These are phyloP conservation scores for Aciculosporium take DNA, from an alignment of 2,329 filamentous ascomycete genomes.

Conservation along the genomic window DNA sequence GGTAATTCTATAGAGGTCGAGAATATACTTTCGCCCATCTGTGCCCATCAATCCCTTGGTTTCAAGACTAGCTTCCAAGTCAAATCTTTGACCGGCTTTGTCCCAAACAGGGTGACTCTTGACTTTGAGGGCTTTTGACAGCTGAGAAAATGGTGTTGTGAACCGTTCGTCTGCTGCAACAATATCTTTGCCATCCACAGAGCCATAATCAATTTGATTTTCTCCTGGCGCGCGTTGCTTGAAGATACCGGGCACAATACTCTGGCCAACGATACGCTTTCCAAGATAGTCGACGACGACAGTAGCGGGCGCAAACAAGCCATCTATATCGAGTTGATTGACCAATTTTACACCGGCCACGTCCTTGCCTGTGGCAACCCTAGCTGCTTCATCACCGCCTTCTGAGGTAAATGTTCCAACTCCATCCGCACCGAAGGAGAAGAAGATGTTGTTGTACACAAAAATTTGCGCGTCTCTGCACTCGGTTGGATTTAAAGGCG, in stretches of 20 bases:
- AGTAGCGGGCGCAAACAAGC: slow-evolving; percentile 87
- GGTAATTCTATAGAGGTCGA: slow-evolving; percentile 89
- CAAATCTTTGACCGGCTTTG: slow-evolving; percentile 80
- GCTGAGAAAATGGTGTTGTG: slow-evolving; percentile 67
- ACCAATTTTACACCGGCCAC: slow-evolving; percentile 87
- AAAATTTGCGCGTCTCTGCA: slow-evolving; percentile 90
- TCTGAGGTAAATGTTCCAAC: slow-evolving; percentile 95
- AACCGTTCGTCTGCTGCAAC: slow-evolving; percentile 86
- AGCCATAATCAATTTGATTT: slow-evolving; percentile 97
- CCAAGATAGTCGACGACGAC: slow-evolving; percentile 95
- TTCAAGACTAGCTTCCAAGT: slow-evolving; percentile 89
- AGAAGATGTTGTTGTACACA: slow-evolving; percentile 99
- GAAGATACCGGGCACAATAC: slow-evolving; percentile 97
- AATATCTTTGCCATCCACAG: slow-evolving; percentile 91
- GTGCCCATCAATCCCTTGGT: slow-evolving; percentile 96
- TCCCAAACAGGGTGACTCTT: slow-evolving; percentile 98
- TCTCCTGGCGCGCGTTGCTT: slow-evolving; percentile 95
- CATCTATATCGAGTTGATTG: slow-evolving; percentile 92
- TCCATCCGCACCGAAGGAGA: slow-evolving; percentile 93
- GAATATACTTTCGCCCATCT: slow-evolving; percentile 91
- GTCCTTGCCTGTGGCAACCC: slow-evolving; percentile 93
- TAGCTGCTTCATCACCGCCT: slow-evolving; percentile 89
- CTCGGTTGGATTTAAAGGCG: slow-evolving; percentile 89
- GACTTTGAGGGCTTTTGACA: slow-evolving; percentile 79
- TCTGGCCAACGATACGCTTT: slow-evolving; percentile 93